Percentiles rank a stretch among this genome's conserved stretches.
These are phyloP conservation scores for Dactylellina sp. DNA, from an alignment of 2,329 filamentous ascomycete genomes.

Conservation along the genomic window DNA sequence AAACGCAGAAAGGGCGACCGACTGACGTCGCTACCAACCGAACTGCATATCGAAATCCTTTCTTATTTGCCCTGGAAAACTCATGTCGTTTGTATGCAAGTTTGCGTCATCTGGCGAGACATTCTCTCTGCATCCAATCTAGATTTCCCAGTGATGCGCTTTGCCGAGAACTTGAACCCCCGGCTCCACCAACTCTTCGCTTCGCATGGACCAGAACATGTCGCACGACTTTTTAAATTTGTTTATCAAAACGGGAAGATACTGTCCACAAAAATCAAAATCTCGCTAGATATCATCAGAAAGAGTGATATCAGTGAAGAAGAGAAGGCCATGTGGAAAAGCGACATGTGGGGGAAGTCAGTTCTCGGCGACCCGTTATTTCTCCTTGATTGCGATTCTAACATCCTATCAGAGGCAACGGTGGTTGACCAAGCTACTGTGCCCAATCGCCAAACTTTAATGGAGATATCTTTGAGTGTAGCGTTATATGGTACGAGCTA, in stretches of 20 bases:
- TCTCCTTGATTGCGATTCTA: background rate
- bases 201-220: background rate
- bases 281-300: background rate
- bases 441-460: background rate
- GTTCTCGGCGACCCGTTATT: slow-evolving; percentile 22
- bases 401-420: background rate
- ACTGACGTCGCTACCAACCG: slow-evolving; percentile 11
- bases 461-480: background rate
- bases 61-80: slow-evolving; percentile 29
- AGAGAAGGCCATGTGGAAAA: slow-evolving; percentile 3
- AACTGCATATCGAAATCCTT: slow-evolving; percentile 31
- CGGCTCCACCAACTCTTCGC: slow-evolving; percentile 28
- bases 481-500: background rate
- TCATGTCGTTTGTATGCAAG: slow-evolving; percentile 33
- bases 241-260: background rate
- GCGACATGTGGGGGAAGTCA: slow-evolving; percentile 10
- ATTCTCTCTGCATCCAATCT: background rate
- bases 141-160: slow-evolving; percentile 7
- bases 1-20: background rate
- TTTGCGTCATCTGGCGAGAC: slow-evolving; percentile 26
- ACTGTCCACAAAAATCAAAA: background rate
- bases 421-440: no score
- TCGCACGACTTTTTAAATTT: background rate
- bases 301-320: background rate
- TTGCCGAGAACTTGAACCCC: slow-evolving; percentile 1